A percentile compares a stretch with the other conserved stretches of the same genome.
These are phyloP conservation scores for Leccinum griseonigrum DNA, from an alignment of 1,284 basidiomycete genomes.

Conservation along the genomic window DNA sequence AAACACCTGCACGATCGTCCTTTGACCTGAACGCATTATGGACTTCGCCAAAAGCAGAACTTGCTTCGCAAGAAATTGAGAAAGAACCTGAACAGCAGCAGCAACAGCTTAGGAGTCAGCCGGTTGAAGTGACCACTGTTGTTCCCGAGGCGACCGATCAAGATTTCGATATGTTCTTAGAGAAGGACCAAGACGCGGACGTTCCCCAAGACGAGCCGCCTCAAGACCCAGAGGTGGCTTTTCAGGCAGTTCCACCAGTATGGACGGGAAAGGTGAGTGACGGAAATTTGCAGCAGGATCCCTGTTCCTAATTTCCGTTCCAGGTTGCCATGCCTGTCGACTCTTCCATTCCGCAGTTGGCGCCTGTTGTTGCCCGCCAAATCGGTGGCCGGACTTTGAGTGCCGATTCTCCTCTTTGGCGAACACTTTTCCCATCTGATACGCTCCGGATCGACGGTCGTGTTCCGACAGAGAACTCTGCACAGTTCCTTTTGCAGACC, in stretches of 20 bases:
- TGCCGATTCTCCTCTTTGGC: slow-evolving; percentile 61
- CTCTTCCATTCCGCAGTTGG: slow-evolving; percentile 61
- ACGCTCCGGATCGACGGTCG: slow-evolving; percentile 75
- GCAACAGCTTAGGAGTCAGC: slow-evolving; percentile 31
- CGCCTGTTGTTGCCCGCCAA: slow-evolving; percentile 67
- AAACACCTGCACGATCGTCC: slow-evolving; percentile 42
- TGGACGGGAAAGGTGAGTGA: slow-evolving; percentile 69
- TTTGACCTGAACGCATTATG: slow-evolving; percentile 75
- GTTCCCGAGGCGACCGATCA: slow-evolving; percentile 58
- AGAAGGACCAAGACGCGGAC: slow-evolving; percentile 47
- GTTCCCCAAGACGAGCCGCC: slow-evolving; percentile 15
- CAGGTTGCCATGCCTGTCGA: slow-evolving; percentile 79
- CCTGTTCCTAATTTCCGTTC: slow-evolving; percentile 19
- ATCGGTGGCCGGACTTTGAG: slow-evolving; percentile 61
- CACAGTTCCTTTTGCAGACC: slow-evolving; percentile 73
- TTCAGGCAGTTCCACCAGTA: slow-evolving; percentile 55
- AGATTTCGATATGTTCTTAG: slow-evolving; percentile 82
- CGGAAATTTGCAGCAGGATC: not conserved
- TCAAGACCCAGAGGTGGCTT: slow-evolving; percentile 38
- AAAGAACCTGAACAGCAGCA: slow-evolving; percentile 23
- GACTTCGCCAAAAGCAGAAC: slow-evolving; percentile 45
- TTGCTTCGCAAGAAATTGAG: slow-evolving; percentile 20
- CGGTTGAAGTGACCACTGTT: slow-evolving; percentile 44
- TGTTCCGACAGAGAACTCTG: slow-evolving; percentile 70
- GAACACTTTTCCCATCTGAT: slow-evolving; percentile 66